These are phyloP conservation scores for Fusarium siculi DNA, from an alignment of 2,329 filamentous ascomycete genomes.

Conservation along the genomic window DNA sequence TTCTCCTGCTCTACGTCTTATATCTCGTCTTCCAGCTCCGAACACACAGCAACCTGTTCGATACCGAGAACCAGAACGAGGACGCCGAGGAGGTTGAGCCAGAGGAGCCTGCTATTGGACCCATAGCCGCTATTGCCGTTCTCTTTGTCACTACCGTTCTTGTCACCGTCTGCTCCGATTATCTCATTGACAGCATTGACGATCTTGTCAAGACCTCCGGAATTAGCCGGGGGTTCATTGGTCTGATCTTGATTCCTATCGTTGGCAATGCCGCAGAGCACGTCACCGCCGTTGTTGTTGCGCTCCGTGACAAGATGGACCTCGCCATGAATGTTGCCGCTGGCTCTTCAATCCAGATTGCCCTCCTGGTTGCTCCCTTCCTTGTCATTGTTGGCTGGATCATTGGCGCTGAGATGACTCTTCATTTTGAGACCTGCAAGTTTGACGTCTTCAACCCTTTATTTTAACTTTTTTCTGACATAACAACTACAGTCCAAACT, in stretches of 20 bases:
- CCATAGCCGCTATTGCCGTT: slow-evolving; percentile 71
- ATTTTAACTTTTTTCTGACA: neutral
- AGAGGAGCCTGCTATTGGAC: slow-evolving; percentile 66
- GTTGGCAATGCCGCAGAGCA: slow-evolving; percentile 85
- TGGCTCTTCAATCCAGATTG: slow-evolving; percentile 85
- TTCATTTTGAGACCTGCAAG: slow-evolving; percentile 76
- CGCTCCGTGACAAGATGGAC: slow-evolving; percentile 80
- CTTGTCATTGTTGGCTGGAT: slow-evolving; percentile 85
- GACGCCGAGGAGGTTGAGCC: slow-evolving; percentile 48
- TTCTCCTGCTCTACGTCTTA: no score
- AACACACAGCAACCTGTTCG: slow-evolving; percentile 75
- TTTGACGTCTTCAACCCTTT: neutral
- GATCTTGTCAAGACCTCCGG: no score
- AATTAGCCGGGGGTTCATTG: slow-evolving; percentile 82
- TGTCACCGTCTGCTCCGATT: slow-evolving; percentile 80
- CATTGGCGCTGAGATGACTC: slow-evolving; percentile 75
- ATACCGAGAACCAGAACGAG: slow-evolving; percentile 56
- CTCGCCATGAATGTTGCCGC: slow-evolving; percentile 82
- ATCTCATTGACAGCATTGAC: slow-evolving; percentile 80
- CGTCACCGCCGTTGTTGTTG: slow-evolving; percentile 83
- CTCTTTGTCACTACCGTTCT: slow-evolving; percentile 78
- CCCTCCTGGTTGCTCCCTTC: slow-evolving; percentile 81
- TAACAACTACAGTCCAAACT: slow-evolving; percentile 68
- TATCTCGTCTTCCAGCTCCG: no score
- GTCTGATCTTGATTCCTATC: slow-evolving; percentile 81